Evolutionary conservation across 768 basidiomycete genomes (phyloP).

Genomic region (Obba rivulosa): DNA sequence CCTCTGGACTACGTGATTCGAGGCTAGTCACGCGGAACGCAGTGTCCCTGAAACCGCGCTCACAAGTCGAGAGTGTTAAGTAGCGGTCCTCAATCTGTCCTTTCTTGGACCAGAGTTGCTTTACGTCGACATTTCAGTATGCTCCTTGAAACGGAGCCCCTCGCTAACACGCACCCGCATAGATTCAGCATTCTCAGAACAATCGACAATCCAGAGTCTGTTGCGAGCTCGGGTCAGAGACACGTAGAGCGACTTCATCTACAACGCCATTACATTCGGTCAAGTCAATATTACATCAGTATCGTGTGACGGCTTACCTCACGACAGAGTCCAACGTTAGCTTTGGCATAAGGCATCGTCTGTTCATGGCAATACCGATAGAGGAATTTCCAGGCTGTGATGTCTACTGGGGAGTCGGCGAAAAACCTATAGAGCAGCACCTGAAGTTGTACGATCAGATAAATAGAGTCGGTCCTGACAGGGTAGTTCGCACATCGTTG

Average conservation of each 20-base stretch:
- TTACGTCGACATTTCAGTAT: too few relatives aligned
- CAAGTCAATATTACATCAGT: neutral
- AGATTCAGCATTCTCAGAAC: slow-evolving; percentile 47
- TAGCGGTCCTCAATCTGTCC: neutral
- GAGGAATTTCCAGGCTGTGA: too few relatives aligned
- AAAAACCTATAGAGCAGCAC: slow-evolving; percentile 76
- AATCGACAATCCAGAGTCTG: slow-evolving; percentile 67
- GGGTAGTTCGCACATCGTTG: slow-evolving; percentile 41
- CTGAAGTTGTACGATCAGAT: slow-evolving; percentile 25
- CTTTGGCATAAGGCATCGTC: slow-evolving; percentile 41
- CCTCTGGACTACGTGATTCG: slow-evolving; percentile 40
- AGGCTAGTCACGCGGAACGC: slow-evolving; percentile 36
- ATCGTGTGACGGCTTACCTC: slow-evolving; percentile 38
- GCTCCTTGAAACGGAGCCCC: too few relatives aligned
- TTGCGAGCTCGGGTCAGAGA: slow-evolving; percentile 66
- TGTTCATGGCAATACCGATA: slow-evolving; percentile 53
- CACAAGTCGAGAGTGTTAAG: neutral
- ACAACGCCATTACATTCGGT: neutral
- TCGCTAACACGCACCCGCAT: slow-evolving; percentile 57
- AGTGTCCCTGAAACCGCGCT: slow-evolving; percentile 47
- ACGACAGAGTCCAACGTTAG: slow-evolving; percentile 50
- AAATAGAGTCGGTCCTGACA: neutral
- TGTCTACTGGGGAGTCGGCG: slow-evolving; percentile 51
- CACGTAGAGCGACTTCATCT: slow-evolving; percentile 69
- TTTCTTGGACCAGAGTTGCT: too few relatives aligned